phyloP scores from a whole-genome alignment of 2,329 filamentous ascomycete species.

The Fusarium annulatum region DNA sequence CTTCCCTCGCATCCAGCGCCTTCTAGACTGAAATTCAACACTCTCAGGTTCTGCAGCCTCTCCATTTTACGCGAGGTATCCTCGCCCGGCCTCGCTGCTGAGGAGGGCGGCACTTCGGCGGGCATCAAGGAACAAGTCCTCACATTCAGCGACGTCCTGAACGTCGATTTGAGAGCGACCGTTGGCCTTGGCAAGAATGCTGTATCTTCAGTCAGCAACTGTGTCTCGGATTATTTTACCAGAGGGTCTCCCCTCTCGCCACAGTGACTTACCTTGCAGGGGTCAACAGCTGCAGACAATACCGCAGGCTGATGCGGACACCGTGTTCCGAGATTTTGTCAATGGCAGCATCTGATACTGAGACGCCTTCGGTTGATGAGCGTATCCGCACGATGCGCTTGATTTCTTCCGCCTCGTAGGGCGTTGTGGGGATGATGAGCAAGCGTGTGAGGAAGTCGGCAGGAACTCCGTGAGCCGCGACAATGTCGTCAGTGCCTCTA shows the following conservation, averaged over 20 bases:
- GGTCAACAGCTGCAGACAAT: conserved; percentile 91
- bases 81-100: conserved; percentile 68
- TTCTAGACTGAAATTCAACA: conserved; percentile 29
- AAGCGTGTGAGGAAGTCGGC: conserved; percentile 93
- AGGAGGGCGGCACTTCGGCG: conserved; percentile 80
- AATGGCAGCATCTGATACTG: conserved; percentile 83
- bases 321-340: conserved; percentile 89
- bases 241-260: conserved; percentile 34
- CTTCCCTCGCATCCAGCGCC: conserved; percentile 38
- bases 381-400: conserved; percentile 90
- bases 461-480: conserved; percentile 92
- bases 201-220: conserved; percentile 53
- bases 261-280: conserved; percentile 72
- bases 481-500: conserved; percentile 83
- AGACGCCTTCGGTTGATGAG: conserved; percentile 82
- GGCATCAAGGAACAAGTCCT: conserved; percentile 86
- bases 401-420: conserved; percentile 90
- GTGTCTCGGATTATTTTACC: conserved; percentile 44
- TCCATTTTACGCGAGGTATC: conserved; percentile 69
- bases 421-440: conserved; percentile 94
- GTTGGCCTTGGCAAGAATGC: conserved; percentile 89
- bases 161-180: conserved; percentile 81
- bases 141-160: conserved; percentile 81
- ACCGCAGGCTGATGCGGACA: conserved; percentile 88
- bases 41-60: conserved; percentile 3